Base-by-base conservation (phyloP, 1,284 basidiomycete genomes). In the Porodaedalea pini region DNA sequence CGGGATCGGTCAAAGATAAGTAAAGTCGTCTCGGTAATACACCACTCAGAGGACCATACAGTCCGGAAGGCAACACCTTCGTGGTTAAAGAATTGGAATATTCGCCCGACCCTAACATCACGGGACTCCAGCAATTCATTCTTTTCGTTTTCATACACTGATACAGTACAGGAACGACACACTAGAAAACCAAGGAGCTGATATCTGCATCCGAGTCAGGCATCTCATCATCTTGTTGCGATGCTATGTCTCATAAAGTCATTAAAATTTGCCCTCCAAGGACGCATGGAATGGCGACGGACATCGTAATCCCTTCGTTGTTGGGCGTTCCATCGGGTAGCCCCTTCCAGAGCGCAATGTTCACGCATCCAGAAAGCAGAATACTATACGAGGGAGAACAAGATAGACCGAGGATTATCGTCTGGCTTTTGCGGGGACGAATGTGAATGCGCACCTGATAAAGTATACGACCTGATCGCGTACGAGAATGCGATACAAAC, bases 391-490 rank as follows among this genome's bases (percentile, higher is more conserved):
- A n/a, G n/a, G n/a, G n/a, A n/a, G 17, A 7, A 36, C 7, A 21
- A 19, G 17, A 36, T 49, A n/a, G 34, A 17, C 7, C 36, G 31
- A 37, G 31, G n/a, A n/a, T n/a, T n/a, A n/a, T n/a, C n/a, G n/a
- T n/a, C n/a, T n/a, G n/a, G n/a, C n/a, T n/a, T 37, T 4, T 32
- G n/a, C 27, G 2, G 17, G 6, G 32, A 4, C 4, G 3, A 32
- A 23, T 11, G 21, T 50, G 15, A 13, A 47, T 15, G 21, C 36
- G 10, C 23, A 50, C 31, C 48, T 36, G 6, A 31, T 23, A 27
- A 50, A 50, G 15, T 50, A 50, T 21, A 50, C n/a, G 11, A 34
- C 23, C 19, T 50, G 48, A 39, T 37, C 48, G 8, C 48, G 31
- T 36, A 39, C 48, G 11, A 50, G 32, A 39, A 50, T 25, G 17